Evolutionary conservation across 176 grass and related monocot genomes (phyloP).

Genomic region (Triticum dicoccoides): DNA sequence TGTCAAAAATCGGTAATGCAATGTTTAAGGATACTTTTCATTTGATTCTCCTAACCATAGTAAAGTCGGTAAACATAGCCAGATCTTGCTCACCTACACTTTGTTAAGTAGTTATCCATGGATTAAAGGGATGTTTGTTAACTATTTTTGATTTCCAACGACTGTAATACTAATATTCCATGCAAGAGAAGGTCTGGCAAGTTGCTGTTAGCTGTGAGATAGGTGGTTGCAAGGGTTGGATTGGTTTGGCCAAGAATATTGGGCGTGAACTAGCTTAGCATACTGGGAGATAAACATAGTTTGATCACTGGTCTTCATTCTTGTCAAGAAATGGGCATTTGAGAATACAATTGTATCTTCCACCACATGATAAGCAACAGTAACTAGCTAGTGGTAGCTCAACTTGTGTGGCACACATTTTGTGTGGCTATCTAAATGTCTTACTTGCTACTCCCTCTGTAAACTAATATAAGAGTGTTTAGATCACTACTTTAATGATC

Average conservation of each 20-base stretch:
- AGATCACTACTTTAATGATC: too few species aligned
- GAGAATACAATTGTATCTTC: not conserved
- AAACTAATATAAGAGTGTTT: too few species aligned
- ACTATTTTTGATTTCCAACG: not conserved
- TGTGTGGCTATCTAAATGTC: not conserved
- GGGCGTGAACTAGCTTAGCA: not conserved
- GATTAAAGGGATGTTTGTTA: not conserved
- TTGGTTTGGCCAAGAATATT: not conserved
- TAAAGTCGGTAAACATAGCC: not conserved
- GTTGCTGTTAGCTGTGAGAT: not conserved
- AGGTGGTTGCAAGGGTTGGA: not conserved
- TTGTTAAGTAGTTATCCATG: not conserved
- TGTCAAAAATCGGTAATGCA: not conserved
- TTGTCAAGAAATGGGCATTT: not conserved
- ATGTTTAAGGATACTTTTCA: not conserved
- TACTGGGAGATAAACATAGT: not conserved
- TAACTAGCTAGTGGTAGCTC: not conserved
- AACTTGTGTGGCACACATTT: not conserved
- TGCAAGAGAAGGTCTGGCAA: not conserved
- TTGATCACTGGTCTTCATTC: not conserved
- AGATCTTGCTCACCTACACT: not conserved
- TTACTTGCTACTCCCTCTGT: not conserved
- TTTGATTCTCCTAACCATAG: not conserved
- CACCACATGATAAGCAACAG: conserved; percentile 4
- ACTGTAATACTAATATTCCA: not conserved